Percentiles rank a stretch among this genome's conserved stretches.
Conservation (phyloP, 2,329 filamentous ascomycete species). For the Paraphoma chrysanthemicola region DNA sequence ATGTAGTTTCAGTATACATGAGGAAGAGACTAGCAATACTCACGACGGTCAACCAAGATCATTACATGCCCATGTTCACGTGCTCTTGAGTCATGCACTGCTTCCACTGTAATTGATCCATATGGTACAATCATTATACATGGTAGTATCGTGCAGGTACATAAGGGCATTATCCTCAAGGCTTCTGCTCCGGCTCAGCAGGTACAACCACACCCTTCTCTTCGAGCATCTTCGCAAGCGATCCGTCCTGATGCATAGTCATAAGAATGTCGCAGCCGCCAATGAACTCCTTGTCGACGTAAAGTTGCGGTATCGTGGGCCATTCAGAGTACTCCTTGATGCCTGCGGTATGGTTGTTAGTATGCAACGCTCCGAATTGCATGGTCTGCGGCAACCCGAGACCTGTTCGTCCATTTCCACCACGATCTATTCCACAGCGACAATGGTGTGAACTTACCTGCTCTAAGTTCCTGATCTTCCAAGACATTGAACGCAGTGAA, state of each 20-base stretch:
- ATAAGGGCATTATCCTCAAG: conserved; percentile 6
- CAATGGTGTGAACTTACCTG: conserved; percentile 60
- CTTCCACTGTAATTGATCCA: not conserved
- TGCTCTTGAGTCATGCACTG: not conserved
- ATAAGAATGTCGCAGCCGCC: conserved; percentile 98
- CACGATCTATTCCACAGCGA: not conserved
- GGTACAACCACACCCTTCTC: conserved; percentile 87
- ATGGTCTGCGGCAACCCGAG: not conserved
- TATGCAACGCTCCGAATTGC: not conserved
- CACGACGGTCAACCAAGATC: not conserved
- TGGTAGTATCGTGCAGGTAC: not conserved
- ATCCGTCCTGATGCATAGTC: conserved; percentile 96
- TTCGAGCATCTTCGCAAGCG: conserved; percentile 88
- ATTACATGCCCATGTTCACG: too few relatives aligned
- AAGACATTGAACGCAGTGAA: conserved; percentile 99
- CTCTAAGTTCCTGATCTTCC: conserved; percentile 84
- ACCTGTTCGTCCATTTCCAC: not conserved
- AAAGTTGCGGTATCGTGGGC: conserved; percentile 98
- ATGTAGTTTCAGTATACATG: too few relatives aligned
- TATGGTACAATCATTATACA: conserved; percentile 7
- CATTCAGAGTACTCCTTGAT: conserved; percentile 99
- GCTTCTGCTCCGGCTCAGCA: conserved; percentile 32
- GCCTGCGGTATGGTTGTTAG: conserved; percentile 59
- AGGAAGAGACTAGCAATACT: not conserved
- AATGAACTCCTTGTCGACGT: conserved; percentile 93